Conservation (phyloP, 192 early-diverging fungal genomes). For the Thamnidium elegans region DNA sequence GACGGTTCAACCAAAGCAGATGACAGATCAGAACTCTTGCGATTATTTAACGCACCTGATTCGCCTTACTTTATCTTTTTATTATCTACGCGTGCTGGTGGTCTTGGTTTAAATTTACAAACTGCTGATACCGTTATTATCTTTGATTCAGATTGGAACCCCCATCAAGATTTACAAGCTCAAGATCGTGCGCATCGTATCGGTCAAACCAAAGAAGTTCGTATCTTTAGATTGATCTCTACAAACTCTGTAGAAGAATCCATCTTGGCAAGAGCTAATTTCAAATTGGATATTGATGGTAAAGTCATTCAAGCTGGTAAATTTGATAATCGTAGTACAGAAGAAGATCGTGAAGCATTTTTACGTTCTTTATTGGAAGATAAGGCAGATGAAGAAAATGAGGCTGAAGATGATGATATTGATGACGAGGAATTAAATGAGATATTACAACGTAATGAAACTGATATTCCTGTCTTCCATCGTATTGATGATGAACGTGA, state of each 20-base stretch:
- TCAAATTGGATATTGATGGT: conserved; percentile 95
- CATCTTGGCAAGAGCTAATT: conserved; percentile 90
- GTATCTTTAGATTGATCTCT: conserved; percentile 90
- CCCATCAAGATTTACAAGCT: conserved; percentile 97
- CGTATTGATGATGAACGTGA: conserved; percentile 75
- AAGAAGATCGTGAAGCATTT: conserved; percentile 91
- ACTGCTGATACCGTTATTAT: conserved; percentile 98
- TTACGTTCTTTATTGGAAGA: conserved; percentile 84
- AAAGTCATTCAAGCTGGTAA: conserved; percentile 99
- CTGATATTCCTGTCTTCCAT: conserved; percentile 74
- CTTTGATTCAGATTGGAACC: conserved; percentile 99
- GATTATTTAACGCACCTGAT: conserved; percentile 79
- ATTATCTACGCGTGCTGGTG: conserved; percentile 94
- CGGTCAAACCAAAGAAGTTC: conserved; percentile 97
- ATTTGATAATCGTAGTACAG: conserved; percentile 95
- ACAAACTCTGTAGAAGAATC: conserved; percentile 90
- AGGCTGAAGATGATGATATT: conserved; percentile 66
- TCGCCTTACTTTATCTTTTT: conserved; percentile 87
- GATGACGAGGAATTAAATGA: conserved; percentile 92
- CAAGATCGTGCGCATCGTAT: conserved; percentile 99
- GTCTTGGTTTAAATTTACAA: conserved; percentile 94
- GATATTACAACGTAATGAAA: conserved; percentile 84
- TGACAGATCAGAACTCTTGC: conserved; percentile 76
- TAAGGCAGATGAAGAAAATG: conserved; percentile 73
- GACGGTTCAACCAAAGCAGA: conserved; percentile 93